Conservation (phyloP, 2,329 filamentous ascomycete genomes). For the Claviceps arundinis region DNA sequence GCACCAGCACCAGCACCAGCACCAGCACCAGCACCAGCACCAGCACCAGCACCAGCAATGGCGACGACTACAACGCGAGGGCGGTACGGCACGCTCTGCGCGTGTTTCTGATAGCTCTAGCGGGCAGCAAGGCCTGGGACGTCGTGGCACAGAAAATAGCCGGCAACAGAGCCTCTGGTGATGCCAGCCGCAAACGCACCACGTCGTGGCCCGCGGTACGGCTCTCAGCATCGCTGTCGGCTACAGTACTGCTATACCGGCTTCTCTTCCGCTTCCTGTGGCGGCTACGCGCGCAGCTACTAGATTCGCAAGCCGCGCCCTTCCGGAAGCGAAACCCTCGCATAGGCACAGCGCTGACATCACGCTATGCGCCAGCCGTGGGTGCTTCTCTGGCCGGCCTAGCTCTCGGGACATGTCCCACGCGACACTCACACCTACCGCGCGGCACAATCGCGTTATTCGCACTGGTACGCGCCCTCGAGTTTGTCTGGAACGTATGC, state of each 20-base stretch:
- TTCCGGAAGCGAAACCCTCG: slow-evolving; percentile 76
- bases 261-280: slow-evolving; percentile 82
- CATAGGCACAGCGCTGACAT: slow-evolving; percentile 63
- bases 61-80: slow-evolving; percentile 56
- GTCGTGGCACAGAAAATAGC: slow-evolving; percentile 35
- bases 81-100: slow-evolving; percentile 59
- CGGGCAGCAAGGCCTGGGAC: slow-evolving; percentile 51
- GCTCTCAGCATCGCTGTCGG: slow-evolving; percentile 69
- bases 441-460: slow-evolving; percentile 75
- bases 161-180: slow-evolving; percentile 22
- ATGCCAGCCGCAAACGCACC: no score
- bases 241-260: slow-evolving; percentile 78
- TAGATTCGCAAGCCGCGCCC: slow-evolving; percentile 64
- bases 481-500: slow-evolving; percentile 74
- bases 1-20: slow-evolving; percentile 11
- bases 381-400: slow-evolving; percentile 80
- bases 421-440: slow-evolving; percentile 32
- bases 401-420: slow-evolving; percentile 62
- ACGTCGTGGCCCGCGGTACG: slow-evolving; percentile 51
- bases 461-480: slow-evolving; percentile 63
- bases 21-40: slow-evolving; percentile 11
- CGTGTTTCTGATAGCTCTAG: slow-evolving; percentile 51
- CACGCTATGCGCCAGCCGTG: slow-evolving; percentile 72
- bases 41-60: slow-evolving; percentile 12
- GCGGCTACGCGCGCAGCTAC: slow-evolving; percentile 62